These are phyloP conservation scores for Colletotrichum sp. DNA, from an alignment of 2,329 filamentous ascomycete species.

Conservation along the genomic window DNA sequence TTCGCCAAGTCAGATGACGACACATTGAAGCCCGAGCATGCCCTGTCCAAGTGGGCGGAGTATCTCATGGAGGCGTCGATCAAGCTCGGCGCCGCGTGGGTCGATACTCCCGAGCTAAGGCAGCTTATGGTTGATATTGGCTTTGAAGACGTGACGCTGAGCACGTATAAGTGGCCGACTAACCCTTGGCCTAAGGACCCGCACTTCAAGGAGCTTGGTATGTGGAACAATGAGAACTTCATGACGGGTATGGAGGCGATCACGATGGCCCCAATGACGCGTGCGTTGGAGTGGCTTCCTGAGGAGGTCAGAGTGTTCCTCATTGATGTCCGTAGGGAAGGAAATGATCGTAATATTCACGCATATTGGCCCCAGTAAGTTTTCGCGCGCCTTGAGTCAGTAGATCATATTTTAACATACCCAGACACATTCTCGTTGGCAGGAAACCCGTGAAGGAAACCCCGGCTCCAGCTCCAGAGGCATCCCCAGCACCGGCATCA, in stretches of 20 bases:
- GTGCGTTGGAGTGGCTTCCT: background rate
- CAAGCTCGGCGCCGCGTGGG: background rate
- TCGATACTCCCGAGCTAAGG: background rate
- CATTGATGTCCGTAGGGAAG: background rate
- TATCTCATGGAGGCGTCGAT: background rate
- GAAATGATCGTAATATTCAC: background rate
- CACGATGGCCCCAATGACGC: background rate
- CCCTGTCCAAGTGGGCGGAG: accelerated
- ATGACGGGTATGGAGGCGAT: background rate
- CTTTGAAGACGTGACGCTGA: accelerated
- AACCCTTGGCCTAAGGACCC: background rate
- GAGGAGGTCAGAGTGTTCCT: background rate
- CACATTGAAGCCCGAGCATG: background rate
- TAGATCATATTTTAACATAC: no score
- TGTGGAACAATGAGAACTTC: accelerated
- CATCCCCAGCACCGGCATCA: no score
- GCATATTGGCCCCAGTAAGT: background rate
- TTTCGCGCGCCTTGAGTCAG: background rate
- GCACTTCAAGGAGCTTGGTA: background rate
- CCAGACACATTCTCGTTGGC: background rate
- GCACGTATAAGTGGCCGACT: background rate
- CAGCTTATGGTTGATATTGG: background rate
- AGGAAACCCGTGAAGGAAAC: accelerated
- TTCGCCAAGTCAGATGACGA: background rate
- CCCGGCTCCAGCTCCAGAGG: no score